Base-by-base conservation (phyloP, 2,329 filamentous ascomycete genomes). In the Neocatenulostroma microsporum region DNA sequence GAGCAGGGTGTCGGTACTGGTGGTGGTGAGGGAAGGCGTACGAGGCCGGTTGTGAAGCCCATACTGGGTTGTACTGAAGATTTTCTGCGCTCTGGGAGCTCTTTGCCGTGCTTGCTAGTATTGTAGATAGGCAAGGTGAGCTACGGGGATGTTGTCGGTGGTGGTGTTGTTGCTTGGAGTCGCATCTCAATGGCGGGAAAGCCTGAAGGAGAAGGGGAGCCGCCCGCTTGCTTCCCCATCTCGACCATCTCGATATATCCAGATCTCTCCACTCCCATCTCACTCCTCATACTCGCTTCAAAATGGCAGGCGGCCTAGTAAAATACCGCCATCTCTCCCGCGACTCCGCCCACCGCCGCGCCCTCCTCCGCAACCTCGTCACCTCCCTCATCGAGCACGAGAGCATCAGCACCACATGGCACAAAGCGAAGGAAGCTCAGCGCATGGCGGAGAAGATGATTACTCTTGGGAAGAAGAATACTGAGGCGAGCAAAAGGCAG, bases 401-500 rank as follows among this genome's bases (percentile, higher is more conserved):
- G 69, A 80, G 85, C 46, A 94, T 98, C 67, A 80, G 82, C 47
- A 98, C 91, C 34, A 94, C 91, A 66, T 95, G 84, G 74, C 80
- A 82, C 61, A 96, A 96, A 68, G 91, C 91, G 31, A 98, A 96
- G 67, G 91, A 98, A 69, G 84, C 91, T 14, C 91, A 98, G 67
- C 76, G 84, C 28, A 63, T 96, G 51, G 91, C 88, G 6, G 91
- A 98, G 60, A 93, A 94, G 70, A 71, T 96, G 49, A 88, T 98
- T 55, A 95, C 88, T 4, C 63, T 94, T 52, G 89, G 84, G 14
- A 98, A 96, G 74, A 83, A 80, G 67, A 86, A 95, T 62, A 94
- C 89, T 26, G 81, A 87, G 55, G 84, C 85, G 14, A 82, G 81
- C 42, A 74, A 76, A 60, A 73, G 78, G 57, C 76, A 75, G 49